Percentiles rank a stretch among this genome's conserved stretches.
Evolutionary conservation across 2,329 filamentous ascomycete genomes (phyloP).

Genomic region (Grosmannia clavigera): DNA sequence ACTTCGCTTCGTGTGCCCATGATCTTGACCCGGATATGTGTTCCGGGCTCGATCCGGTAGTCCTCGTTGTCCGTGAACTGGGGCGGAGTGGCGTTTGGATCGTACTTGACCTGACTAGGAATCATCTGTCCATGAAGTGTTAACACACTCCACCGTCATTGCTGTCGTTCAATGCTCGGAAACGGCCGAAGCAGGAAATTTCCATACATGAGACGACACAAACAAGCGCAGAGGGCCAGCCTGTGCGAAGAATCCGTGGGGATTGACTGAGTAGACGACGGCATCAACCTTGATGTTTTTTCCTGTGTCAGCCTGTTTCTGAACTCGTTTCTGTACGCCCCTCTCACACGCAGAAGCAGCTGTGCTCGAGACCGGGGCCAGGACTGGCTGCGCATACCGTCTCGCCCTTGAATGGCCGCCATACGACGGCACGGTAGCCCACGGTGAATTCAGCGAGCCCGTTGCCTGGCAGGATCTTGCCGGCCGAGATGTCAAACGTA

Average conservation of each 20-base stretch:
- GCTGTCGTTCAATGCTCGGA: not conserved
- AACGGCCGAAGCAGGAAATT: not conserved
- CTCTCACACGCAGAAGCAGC: not conserved
- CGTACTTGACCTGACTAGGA: constrained; percentile 82
- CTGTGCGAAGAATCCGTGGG: constrained; percentile 80
- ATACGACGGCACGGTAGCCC: constrained; percentile 89
- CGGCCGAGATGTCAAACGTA: constrained; percentile 87
- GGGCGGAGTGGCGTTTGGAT: constrained; percentile 90
- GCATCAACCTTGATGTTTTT: constrained; percentile 65
- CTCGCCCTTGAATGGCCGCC: constrained; percentile 96
- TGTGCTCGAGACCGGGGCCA: not conserved
- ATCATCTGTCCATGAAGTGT: constrained; percentile 52
- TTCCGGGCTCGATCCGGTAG: constrained; percentile 84
- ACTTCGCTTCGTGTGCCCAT: constrained; percentile 90
- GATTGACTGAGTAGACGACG: constrained; percentile 81
- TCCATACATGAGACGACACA: constrained; percentile 67
- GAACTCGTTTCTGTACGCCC: not conserved
- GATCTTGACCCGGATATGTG: constrained; percentile 86
- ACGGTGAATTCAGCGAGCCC: constrained; percentile 92
- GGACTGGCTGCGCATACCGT: constrained; percentile 43
- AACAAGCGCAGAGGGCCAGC: constrained; percentile 69
- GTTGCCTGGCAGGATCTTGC: constrained; percentile 80
- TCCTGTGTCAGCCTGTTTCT: not conserved
- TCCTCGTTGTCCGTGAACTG: constrained; percentile 94
- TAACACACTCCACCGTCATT: not conserved